Conservation (phyloP, 139 green algal genomes). For the Micromonas commoda region DNA sequence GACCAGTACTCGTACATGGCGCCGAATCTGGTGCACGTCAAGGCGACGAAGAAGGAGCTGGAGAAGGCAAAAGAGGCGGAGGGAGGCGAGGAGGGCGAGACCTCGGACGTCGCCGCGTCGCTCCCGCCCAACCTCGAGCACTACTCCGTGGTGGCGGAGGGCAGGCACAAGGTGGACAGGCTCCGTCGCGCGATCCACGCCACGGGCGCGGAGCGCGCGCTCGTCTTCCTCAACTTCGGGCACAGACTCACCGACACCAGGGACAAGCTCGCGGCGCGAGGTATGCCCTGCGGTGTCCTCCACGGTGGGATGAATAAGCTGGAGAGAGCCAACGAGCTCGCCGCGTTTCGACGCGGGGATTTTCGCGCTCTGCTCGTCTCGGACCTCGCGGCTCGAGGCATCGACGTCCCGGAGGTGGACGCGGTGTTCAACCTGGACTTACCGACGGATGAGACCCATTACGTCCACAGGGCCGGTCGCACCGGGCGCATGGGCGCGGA, state of each 20-base stretch:
- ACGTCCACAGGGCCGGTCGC: slow-evolving; percentile 76
- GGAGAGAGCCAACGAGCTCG: slow-evolving; percentile 57
- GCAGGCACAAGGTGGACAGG: slow-evolving; percentile 63
- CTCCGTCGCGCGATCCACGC: slow-evolving; percentile 77
- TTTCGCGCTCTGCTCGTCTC: slow-evolving; percentile 72
- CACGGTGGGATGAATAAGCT: slow-evolving; percentile 79
- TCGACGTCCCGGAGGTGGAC: slow-evolving; percentile 82
- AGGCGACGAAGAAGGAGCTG: background rate
- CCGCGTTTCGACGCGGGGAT: slow-evolving; percentile 58
- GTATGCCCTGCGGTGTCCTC: slow-evolving; percentile 63
- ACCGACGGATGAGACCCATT: slow-evolving; percentile 68
- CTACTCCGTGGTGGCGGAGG: slow-evolving; percentile 29
- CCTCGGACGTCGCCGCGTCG: background rate
- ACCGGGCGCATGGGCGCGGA: slow-evolving; percentile 54
- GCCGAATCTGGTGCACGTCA: slow-evolving; percentile 40
- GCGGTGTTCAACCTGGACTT: slow-evolving; percentile 87
- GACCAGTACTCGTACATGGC: slow-evolving; percentile 49
- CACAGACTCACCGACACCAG: slow-evolving; percentile 70
- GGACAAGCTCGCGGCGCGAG: slow-evolving; percentile 70
- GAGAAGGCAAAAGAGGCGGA: slow-evolving; percentile 30
- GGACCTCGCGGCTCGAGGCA: slow-evolving; percentile 82
- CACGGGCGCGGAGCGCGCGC: slow-evolving; percentile 49
- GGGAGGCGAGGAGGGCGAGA: slow-evolving; percentile 18
- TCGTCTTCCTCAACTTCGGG: slow-evolving; percentile 97
- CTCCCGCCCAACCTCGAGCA: slow-evolving; percentile 46